Evolutionary conservation across 139 green algal species (phyloP).

Genomic region (Dunaliella sp.): DNA sequence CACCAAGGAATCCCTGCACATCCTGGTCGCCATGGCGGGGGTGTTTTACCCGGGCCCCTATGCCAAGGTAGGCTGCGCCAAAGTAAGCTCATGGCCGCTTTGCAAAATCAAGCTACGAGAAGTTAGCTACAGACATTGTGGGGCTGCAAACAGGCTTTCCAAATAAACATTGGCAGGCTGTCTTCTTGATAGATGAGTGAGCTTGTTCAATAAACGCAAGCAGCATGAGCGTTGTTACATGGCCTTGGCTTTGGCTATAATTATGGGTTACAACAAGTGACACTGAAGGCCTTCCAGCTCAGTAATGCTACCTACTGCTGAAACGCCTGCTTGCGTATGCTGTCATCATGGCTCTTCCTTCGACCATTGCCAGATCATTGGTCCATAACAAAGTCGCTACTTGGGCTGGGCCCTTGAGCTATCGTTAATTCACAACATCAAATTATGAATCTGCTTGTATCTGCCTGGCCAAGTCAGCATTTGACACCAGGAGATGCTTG

Average conservation of each 20-base stretch:
- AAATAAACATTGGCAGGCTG: not conserved
- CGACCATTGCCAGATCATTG: no score
- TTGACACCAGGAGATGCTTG: no score
- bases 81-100: no score
- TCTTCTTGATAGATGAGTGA: not conserved
- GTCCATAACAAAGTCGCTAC: no score
- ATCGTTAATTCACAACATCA: no score
- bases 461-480: no score
- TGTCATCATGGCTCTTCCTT: no score
- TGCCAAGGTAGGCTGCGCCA: not conserved
- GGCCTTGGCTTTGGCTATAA: not conserved
- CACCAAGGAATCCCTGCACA: no score
- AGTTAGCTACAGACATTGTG: not conserved
- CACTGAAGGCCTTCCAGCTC: not conserved
- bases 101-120: no score
- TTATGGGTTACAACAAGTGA: not conserved
- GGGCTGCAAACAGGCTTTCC: not conserved
- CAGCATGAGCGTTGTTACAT: not conserved
- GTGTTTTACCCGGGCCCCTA: not conserved
- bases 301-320: not conserved
- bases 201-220: not conserved
- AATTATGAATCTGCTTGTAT: no score
- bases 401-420: no score
- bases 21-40: no score
- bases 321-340: not conserved